Base-by-base conservation (phyloP, 805 yeast species). In the Pichia nakasei region DNA sequence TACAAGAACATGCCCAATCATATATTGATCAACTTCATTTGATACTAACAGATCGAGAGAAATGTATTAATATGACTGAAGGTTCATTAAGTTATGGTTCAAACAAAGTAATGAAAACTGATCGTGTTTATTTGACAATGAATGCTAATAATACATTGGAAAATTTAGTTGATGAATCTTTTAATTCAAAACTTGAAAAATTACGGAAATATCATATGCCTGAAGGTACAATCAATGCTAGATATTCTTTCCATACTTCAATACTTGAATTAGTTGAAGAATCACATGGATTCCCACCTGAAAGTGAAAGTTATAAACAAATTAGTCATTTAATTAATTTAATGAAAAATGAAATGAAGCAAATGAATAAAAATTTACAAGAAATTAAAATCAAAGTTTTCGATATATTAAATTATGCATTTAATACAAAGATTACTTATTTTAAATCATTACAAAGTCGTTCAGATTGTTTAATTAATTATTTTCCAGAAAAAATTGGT, bases 361-460 rank as follows among this genome's bases (percentile, higher is more conserved):
- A 58, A 15, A 79, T 78, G 51, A 68, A 69, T 46, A 62, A 67
- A 26, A 61, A 71, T 18, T 52, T 69, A 27, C 57, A 57, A 0
- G 54, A 60, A 11, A 51, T 76, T 36, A 71, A 70, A 26, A 69
- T 71, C 34, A 82, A 75, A 47, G 54, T 73, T 13, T 68, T 75
- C 35, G 71, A 73, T 19, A 65, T 67, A 36, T 65, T 80, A 48
- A 78, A 86, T 49, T 72, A 73, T 27, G 72, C 85, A 1, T 91
- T 80, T 64, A 93, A 91, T 61, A 66, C 80, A n/a, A 77, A 91
- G 42, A 73, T 91, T 33, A 83, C 75, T 36, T 93, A 89, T 60
- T 93, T 81, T 65, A 78, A 80, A 53, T 89, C 86, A 48, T 70
- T 93, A 26, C 98, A 93, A 60, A 81, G 72, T 42, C 72, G 89